Conservation (phyloP, 768 basidiomycete species). For the Cytidiella melzeri region DNA sequence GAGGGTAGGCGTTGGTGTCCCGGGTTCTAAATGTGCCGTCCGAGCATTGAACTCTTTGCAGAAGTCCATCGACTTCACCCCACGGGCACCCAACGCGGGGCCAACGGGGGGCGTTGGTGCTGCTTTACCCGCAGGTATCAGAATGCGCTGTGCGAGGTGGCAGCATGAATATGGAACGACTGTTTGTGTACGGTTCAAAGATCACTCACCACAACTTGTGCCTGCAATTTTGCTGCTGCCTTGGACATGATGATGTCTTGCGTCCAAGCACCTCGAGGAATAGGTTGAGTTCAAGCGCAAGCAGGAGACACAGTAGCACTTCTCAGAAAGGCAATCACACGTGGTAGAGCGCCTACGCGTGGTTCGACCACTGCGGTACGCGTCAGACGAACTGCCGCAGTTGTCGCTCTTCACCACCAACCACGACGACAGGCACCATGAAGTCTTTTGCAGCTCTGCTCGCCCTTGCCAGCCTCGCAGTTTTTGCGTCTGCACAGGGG, state of each 20-base stretch:
- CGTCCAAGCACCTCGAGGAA: too few species aligned
- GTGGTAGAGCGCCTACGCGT: too few species aligned
- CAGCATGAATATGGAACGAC: too few species aligned
- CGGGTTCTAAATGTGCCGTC: slow-evolving; percentile 80
- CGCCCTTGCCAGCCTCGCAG: slow-evolving; percentile 36
- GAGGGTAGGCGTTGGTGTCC: slow-evolving; percentile 84
- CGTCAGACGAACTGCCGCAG: too few species aligned
- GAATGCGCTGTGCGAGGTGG: slow-evolving; percentile 70
- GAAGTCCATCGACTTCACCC: slow-evolving; percentile 99
- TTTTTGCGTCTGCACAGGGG: slow-evolving; percentile 30
- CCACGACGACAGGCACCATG: slow-evolving; percentile 34
- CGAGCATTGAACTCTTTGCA: slow-evolving; percentile 99
- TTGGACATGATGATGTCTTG: slow-evolving; percentile 70
- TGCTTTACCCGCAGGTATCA: slow-evolving; percentile 91
- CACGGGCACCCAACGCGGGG: slow-evolving; percentile 94
- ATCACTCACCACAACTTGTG: slow-evolving; percentile 68
- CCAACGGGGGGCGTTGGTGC: slow-evolving; percentile 95
- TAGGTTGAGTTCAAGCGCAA: too few species aligned
- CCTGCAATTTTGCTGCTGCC: slow-evolving; percentile 47
- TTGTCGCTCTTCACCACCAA: background rate
- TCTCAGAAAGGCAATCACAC: too few species aligned
- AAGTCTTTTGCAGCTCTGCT: slow-evolving; percentile 42
- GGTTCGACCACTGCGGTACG: too few species aligned
- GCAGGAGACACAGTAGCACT: too few species aligned
- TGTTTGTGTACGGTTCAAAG: too few species aligned